Conservation (phyloP, 2,329 filamentous ascomycete species). For the Coleophoma eucalyptorum region DNA sequence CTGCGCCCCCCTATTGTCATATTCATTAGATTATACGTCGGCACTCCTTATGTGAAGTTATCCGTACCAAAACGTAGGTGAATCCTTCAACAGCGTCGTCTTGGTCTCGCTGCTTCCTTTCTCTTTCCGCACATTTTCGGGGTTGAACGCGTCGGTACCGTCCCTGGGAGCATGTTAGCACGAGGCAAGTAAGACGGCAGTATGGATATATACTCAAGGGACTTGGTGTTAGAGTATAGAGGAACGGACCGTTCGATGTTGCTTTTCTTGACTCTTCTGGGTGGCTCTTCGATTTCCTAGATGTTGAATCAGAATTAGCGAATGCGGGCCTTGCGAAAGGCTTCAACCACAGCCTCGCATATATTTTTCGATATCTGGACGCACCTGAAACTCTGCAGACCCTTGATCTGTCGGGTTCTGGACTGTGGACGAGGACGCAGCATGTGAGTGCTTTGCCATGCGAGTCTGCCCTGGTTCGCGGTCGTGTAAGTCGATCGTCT, state of each 20-base stretch:
- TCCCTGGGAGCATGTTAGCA: not conserved
- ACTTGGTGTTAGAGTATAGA: too few relatives aligned
- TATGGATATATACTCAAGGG: too few relatives aligned
- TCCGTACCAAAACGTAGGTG: not conserved
- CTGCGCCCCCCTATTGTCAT: not conserved
- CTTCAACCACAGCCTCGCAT: conserved; percentile 1
- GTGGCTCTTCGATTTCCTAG: not conserved
- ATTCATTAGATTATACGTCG: not conserved
- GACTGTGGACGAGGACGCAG: not conserved
- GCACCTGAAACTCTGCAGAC: not conserved
- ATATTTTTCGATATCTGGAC: not conserved
- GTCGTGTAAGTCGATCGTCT: too few relatives aligned
- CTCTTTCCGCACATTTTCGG: too few relatives aligned
- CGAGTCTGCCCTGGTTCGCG: too few relatives aligned
- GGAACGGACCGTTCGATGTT: too few relatives aligned
- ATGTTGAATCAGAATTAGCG: conserved; percentile 1
- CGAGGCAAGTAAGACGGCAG: not conserved
- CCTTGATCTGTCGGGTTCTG: not conserved
- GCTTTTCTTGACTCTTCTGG: not conserved
- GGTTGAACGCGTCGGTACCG: not conserved
- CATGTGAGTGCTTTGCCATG: not conserved
- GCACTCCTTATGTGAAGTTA: too few relatives aligned
- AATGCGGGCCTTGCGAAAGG: not conserved
- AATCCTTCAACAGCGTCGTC: too few relatives aligned
- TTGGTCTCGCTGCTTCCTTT: too few relatives aligned